Percentiles rank a stretch among this genome's conserved stretches.
Evolutionary conservation across 371 early-diverging fungal species (phyloP).

Genomic region (Chytridium lagenaria): DNA sequence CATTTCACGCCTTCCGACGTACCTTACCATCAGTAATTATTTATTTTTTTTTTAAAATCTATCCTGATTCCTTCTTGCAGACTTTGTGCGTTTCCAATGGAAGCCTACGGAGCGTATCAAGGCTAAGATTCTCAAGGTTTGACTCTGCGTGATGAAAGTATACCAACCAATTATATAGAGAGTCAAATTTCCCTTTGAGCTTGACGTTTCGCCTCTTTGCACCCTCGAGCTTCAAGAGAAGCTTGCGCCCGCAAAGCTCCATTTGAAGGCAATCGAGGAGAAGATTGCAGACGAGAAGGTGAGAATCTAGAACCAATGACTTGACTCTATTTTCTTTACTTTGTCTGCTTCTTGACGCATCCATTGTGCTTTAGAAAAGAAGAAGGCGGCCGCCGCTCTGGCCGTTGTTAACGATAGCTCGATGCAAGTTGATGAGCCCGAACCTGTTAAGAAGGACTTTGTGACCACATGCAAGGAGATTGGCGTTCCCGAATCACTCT

Average conservation of each 20-base stretch:
- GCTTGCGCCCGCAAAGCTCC: conserved; percentile 72
- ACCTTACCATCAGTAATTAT: conserved; percentile 72
- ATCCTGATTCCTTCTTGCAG: neutral
- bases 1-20: conserved; percentile 85
- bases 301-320: no score
- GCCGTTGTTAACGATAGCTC: conserved; percentile 24
- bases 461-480: conserved; percentile 50
- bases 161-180: no score
- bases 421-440: conserved; percentile 45
- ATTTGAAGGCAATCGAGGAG: conserved; percentile 78
- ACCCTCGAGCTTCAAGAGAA: conserved; percentile 84
- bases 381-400: conserved; percentile 20
- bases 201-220: conserved; percentile 86
- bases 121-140: conserved; percentile 85
- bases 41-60: neutral
- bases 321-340: neutral
- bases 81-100: conserved; percentile 97
- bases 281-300: conserved; percentile 65
- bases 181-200: conserved; percentile 91
- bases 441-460: conserved; percentile 36
- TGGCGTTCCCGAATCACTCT: conserved; percentile 73
- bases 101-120: conserved; percentile 81
- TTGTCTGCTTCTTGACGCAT: neutral
- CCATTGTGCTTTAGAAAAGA: conserved; percentile 23
- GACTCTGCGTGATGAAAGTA: no score